Percentiles rank a stretch among this genome's conserved stretches.
Conservation (phyloP, 1,284 basidiomycete species). For the Inonotus obliquus region DNA sequence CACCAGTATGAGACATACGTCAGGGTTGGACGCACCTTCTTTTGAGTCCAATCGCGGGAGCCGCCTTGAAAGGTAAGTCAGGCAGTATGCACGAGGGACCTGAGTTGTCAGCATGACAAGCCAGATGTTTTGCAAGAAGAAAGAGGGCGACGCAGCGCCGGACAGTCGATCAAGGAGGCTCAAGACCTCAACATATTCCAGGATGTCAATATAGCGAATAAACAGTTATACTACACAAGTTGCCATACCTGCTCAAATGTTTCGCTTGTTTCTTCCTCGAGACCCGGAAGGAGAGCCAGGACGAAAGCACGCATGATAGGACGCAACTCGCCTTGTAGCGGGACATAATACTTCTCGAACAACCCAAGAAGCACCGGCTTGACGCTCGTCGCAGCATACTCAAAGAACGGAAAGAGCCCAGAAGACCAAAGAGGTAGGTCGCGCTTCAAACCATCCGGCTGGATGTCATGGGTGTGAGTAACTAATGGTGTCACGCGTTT, state of each 20-base stretch:
- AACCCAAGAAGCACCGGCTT: slow-evolving; percentile 83
- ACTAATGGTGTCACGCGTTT: slow-evolving; percentile 4
- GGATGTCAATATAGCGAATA: not conserved
- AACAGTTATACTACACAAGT: not conserved
- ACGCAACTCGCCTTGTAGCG: slow-evolving; percentile 76
- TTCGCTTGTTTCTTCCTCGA: slow-evolving; percentile 95
- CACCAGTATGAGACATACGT: not conserved
- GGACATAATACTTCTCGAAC: slow-evolving; percentile 88
- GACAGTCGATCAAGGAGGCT: slow-evolving; percentile 79
- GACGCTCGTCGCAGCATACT: slow-evolving; percentile 94
- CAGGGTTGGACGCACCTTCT: slow-evolving; percentile 48
- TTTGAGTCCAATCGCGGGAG: slow-evolving; percentile 65
- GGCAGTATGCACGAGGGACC: slow-evolving; percentile 76
- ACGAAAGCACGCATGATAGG: slow-evolving; percentile 94
- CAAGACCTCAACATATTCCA: slow-evolving; percentile 56
- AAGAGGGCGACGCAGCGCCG: slow-evolving; percentile 74
- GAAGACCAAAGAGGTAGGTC: slow-evolving; percentile 95
- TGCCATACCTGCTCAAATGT: slow-evolving; percentile 85
- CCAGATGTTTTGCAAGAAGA: slow-evolving; percentile 96
- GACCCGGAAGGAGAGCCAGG: slow-evolving; percentile 85
- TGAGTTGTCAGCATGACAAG: slow-evolving; percentile 90
- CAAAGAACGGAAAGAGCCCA: slow-evolving; percentile 97
- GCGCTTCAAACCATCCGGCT: slow-evolving; percentile 84
- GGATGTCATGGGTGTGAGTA: not conserved
- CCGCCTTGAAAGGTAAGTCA: slow-evolving; percentile 83